Evolutionary conservation across 345 rosid species (phyloP).

Genomic region (Aethionema arabicum): DNA sequence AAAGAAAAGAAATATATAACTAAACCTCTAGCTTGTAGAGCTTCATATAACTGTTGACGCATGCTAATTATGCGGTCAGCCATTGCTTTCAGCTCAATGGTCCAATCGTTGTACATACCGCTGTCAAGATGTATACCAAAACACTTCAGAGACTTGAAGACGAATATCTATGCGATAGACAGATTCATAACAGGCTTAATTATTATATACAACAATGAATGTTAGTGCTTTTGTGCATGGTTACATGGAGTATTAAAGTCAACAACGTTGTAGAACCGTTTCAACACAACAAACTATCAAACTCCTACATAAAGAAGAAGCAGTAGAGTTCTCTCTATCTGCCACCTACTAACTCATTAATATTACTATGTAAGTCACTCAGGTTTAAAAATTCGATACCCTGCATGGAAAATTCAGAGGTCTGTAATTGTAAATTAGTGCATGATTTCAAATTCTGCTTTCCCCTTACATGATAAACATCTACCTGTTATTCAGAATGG

Average conservation of each 20-base stretch:
- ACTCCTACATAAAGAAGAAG: background rate
- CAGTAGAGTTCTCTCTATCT: background rate
- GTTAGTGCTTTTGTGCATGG: background rate
- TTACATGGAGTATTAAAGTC: background rate
- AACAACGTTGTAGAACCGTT: background rate
- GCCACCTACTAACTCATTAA: constrained; percentile 3
- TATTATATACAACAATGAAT: background rate
- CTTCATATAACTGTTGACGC: constrained; percentile 64
- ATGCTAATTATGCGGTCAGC: constrained; percentile 67
- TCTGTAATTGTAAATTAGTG: constrained; percentile 2
- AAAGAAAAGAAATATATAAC: constrained; percentile 4
- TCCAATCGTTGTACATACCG: constrained; percentile 64
- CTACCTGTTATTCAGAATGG: constrained; percentile 63
- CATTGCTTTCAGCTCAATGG: constrained; percentile 72
- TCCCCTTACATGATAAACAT: constrained; percentile 7
- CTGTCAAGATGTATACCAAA: constrained; percentile 36
- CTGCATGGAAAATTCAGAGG: background rate
- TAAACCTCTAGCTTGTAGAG: constrained; percentile 55
- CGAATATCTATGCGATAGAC: constrained; percentile 11
- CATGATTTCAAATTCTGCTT: constrained; percentile 14
- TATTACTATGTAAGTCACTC: background rate
- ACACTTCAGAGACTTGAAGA: constrained; percentile 23
- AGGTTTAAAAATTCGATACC: background rate
- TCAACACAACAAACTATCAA: constrained; percentile 11
- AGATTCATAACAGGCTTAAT: background rate